These are phyloP conservation scores for Cubamyces sp. DNA, from an alignment of 768 basidiomycete species.

Conservation along the genomic window DNA sequence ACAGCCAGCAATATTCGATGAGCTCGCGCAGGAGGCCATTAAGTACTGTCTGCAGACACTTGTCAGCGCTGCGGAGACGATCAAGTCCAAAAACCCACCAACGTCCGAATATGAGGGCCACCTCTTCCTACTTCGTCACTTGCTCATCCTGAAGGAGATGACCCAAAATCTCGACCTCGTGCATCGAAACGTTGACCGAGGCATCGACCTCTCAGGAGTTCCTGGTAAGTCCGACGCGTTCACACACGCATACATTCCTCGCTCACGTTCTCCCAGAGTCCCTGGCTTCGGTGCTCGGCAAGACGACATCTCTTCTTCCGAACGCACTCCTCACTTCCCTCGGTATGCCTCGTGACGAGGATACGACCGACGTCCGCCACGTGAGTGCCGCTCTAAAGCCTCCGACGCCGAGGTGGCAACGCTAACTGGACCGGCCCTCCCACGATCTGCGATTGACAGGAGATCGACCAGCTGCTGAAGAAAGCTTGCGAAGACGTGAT, in stretches of 20 bases:
- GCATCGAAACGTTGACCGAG: constrained; percentile 47
- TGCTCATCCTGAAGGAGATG: constrained; percentile 92
- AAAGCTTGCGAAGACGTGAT: constrained; percentile 87
- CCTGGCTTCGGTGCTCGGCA: constrained; percentile 60
- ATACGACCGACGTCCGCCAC: constrained; percentile 70
- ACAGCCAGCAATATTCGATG: constrained; percentile 94
- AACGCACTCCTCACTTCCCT: constrained; percentile 72
- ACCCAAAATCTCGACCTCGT: constrained; percentile 72
- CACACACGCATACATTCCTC: constrained; percentile 12
- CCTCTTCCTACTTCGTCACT: constrained; percentile 88
- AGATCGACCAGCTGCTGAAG: constrained; percentile 86
- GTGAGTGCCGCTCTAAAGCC: constrained; percentile 43
- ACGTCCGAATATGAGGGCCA: constrained; percentile 65
- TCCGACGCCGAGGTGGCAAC: constrained; percentile 9
- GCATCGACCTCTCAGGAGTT: constrained; percentile 53
- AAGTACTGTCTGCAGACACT: constrained; percentile 82
- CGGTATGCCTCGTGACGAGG: constrained; percentile 66
- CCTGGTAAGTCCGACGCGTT: constrained; percentile 49
- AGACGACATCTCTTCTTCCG: constrained; percentile 64
- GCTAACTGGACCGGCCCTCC: constrained; percentile 6
- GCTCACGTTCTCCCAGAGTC: constrained; percentile 45
- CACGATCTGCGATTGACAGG: constrained; percentile 46
- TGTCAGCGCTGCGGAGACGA: constrained; percentile 66
- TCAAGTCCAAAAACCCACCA: constrained; percentile 54
- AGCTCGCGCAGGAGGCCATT: constrained; percentile 94